Evolutionary conservation across 306 rosid species (phyloP).

Genomic region (Echinosophora koreensis): DNA sequence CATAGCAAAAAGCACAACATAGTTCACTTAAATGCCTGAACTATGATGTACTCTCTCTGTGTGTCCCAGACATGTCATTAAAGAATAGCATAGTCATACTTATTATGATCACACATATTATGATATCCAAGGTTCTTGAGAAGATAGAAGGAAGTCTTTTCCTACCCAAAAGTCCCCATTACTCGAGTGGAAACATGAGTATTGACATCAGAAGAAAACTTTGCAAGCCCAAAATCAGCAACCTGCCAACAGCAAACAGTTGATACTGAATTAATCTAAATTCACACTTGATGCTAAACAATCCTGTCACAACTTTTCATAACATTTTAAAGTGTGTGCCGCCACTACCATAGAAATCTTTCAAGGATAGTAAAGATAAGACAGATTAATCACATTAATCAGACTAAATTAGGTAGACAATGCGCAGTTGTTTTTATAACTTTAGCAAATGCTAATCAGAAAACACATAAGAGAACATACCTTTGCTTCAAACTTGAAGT

Average conservation of each 20-base stretch:
- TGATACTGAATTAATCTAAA: neutral
- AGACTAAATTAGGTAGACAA: neutral
- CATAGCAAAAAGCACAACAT: neutral
- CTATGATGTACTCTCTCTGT: neutral
- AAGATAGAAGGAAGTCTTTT: slow-evolving; percentile 40
- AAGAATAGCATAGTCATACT: neutral
- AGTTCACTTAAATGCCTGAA: neutral
- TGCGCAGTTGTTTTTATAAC: neutral
- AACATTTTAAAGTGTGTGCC: slow-evolving; percentile 26
- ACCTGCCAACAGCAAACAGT: slow-evolving; percentile 61
- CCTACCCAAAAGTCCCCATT: slow-evolving; percentile 99
- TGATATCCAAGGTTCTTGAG: slow-evolving; percentile 29
- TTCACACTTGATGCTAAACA: neutral
- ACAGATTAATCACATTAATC: neutral
- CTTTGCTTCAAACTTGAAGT: slow-evolving; percentile 94
- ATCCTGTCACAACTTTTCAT: neutral
- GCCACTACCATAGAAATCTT: neutral
- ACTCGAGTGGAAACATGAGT: slow-evolving; percentile 98
- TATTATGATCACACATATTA: neutral
- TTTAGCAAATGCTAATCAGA: neutral
- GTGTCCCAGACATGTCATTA: neutral
- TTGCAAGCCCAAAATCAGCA: slow-evolving; percentile 98
- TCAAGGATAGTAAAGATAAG: neutral
- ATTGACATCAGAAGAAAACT: slow-evolving; percentile 77
- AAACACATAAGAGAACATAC: slow-evolving; percentile 50